Evolutionary conservation across 768 basidiomycete genomes (phyloP).

Genomic region (Dictyophora rubrovolvata): DNA sequence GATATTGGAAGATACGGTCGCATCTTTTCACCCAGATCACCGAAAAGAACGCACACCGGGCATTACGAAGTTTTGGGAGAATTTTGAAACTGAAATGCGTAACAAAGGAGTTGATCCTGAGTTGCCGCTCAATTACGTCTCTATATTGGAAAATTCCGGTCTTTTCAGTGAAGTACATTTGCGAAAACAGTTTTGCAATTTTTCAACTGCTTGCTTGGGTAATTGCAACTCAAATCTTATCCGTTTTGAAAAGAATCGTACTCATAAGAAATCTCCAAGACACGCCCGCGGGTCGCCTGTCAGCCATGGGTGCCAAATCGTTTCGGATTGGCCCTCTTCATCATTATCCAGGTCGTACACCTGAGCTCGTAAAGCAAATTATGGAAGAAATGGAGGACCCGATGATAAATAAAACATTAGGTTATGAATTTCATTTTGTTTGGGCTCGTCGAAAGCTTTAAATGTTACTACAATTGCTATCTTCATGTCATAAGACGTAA

Average conservation of each 20-base stretch:
- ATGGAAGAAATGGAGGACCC: neutral
- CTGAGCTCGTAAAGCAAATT: neutral
- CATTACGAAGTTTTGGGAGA: neutral
- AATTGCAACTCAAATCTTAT: neutral
- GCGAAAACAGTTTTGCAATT: neutral
- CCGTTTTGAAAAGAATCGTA: neutral
- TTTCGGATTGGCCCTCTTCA: neutral
- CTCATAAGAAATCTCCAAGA: neutral
- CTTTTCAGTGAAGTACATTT: neutral
- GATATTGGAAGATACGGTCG: constrained; percentile 15
- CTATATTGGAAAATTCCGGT: neutral
- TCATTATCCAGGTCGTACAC: neutral
- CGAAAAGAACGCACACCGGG: neutral
- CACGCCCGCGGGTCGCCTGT: neutral
- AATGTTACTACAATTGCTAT: neutral
- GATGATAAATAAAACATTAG: neutral
- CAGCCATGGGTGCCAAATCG: neutral
- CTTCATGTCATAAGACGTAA: no score
- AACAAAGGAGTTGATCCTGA: neutral
- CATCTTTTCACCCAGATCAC: neutral
- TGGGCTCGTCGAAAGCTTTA: neutral
- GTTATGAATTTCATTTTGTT: neutral
- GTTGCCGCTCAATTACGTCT: neutral
- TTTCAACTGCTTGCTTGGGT: neutral
- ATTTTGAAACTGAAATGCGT: neutral